Evolutionary conservation across 495 filamentous ascomycete genomes (phyloP), one percentile per base, ranked within the genome.

Genomic region (Penicillium cataractarum): DNA sequence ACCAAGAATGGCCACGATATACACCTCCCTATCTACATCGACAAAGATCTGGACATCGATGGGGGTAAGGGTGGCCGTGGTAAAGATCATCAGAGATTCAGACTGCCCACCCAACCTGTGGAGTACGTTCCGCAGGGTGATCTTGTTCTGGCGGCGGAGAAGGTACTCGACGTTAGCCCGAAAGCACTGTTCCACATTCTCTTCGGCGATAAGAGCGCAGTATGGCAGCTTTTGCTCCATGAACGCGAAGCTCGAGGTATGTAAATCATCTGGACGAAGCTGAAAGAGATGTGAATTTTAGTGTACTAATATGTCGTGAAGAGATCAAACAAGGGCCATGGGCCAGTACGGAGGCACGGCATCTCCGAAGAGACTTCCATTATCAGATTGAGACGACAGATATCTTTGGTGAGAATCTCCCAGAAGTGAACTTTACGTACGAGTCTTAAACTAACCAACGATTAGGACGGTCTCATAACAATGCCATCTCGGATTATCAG

Each of bases 101-200:
- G 92, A 68, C 82, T 98, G 1, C 96, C 96, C 8, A 80, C 88
- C 0, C 86, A 92, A 60, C 86, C 95, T 2, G 89, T 98, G 0
- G 75, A 89, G 44, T 97, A 93, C 76, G 87, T 90, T 50, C 95
- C 95, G 0, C 83, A 88, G 55, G 91, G 87, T 33, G 92, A 96
- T 82, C 86, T 90, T 57, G 80, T 83, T 59, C 77, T 88, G 7
- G 78, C 82, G 27, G 83, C 90, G 2, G 92, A 97, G 71, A 87
- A 89, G 61, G 81, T 89, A 48, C 93, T 96, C 66, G 89, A 95
- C 60, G 83, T 98, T 55, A 94, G 90, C 63, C 86, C 95, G 17
- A 97, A 98, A 73, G 92, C 93, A 1, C 83, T 97, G 33, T 98
- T 97, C 75, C 95, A 98, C 69, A 89, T 97, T 10, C 83, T 99